Evolutionary conservation across 306 rosid genomes (phyloP).

Genomic region (Vicia sativa): DNA sequence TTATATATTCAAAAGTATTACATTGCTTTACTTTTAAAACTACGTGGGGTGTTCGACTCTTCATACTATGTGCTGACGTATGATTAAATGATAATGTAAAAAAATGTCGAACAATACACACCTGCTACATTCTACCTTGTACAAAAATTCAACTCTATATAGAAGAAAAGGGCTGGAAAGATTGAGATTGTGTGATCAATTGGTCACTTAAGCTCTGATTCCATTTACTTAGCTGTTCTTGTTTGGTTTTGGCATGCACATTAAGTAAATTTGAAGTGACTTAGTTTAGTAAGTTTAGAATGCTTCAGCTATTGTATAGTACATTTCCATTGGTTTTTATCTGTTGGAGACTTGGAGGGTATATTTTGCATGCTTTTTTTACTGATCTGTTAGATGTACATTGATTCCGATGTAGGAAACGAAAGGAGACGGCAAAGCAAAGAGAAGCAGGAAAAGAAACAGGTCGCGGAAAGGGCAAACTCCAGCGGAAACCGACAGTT

Average conservation of each 20-base stretch:
- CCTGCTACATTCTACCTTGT: too few species aligned
- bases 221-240: too few species aligned
- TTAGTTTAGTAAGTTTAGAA: neutral
- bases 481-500: slow-evolving; percentile 14
- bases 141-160: too few species aligned
- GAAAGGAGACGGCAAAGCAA: slow-evolving; percentile 31
- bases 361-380: too few species aligned
- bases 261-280: neutral
- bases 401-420: slow-evolving; percentile 36
- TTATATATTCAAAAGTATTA: neutral
- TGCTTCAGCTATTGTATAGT: neutral
- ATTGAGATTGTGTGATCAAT: too few species aligned
- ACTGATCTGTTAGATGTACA: neutral
- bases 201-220: too few species aligned
- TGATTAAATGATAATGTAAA: too few species aligned
- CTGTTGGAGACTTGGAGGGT: neutral
- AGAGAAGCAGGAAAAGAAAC: slow-evolving; percentile 54
- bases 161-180: too few species aligned
- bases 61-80: too few species aligned
- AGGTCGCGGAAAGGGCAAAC: slow-evolving; percentile 38
- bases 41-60: neutral
- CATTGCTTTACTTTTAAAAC: slow-evolving; percentile 4
- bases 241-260: too few species aligned
- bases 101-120: too few species aligned
- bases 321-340: neutral